phyloP scores from a whole-genome alignment of 2,329 filamentous ascomycete genomes.

The Phialophora macrospora region DNA sequence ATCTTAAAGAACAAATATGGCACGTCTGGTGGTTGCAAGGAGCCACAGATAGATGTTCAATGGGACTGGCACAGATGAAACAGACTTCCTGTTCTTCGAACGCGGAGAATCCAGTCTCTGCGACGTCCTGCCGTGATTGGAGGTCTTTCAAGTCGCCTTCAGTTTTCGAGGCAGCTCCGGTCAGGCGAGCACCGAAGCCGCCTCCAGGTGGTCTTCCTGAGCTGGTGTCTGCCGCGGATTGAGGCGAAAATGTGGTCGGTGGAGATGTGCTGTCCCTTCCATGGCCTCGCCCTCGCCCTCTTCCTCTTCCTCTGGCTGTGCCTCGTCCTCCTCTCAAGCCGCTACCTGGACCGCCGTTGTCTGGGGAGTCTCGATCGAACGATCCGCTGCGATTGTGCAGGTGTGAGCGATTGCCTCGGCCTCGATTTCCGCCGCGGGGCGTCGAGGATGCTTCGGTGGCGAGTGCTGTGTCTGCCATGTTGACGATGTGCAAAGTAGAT shows the following conservation, averaged over 20 bases:
- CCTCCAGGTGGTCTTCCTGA: slow-evolving; percentile 49
- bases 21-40: slow-evolving; percentile 97
- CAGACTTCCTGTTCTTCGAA: slow-evolving; percentile 78
- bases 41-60: slow-evolving; percentile 84
- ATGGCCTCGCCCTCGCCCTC: slow-evolving; percentile 80
- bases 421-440: slow-evolving; percentile 11
- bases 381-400: slow-evolving; percentile 18
- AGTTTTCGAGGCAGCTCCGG: slow-evolving; percentile 52
- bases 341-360: slow-evolving; percentile 20
- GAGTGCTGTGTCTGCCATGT: slow-evolving; percentile 24
- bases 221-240: slow-evolving; percentile 45
- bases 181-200: slow-evolving; percentile 54
- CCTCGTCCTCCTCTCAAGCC: slow-evolving; percentile 23
- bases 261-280: slow-evolving; percentile 68
- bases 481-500: not conserved
- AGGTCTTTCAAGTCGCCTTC: slow-evolving; percentile 40
- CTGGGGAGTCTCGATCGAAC: slow-evolving; percentile 16
- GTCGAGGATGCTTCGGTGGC: slow-evolving; percentile 6
- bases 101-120: slow-evolving; percentile 40
- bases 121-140: slow-evolving; percentile 20
- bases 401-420: slow-evolving; percentile 22
- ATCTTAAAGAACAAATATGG: slow-evolving; percentile 89
- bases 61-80: slow-evolving; percentile 94
- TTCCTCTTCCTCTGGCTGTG: slow-evolving; percentile 47
- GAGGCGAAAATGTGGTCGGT: slow-evolving; percentile 32